These are phyloP conservation scores for Akanthomyces dipterigenus DNA, from an alignment of 2,329 filamentous ascomycete species.

Conservation along the genomic window DNA sequence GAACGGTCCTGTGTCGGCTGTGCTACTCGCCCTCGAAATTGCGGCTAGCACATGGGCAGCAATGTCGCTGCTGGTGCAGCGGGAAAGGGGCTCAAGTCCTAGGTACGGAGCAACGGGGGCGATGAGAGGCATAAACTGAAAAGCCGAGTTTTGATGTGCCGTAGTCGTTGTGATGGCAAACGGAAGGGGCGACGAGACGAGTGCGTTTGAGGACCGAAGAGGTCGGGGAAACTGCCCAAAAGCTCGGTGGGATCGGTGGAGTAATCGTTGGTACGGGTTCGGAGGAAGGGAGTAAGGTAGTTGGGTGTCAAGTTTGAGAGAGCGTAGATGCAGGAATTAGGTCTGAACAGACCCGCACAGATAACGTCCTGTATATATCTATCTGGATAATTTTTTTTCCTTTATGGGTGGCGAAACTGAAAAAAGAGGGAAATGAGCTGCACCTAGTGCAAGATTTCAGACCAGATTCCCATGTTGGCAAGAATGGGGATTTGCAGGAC, in stretches of 20 bases:
- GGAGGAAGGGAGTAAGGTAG: not conserved
- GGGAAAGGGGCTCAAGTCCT: not conserved
- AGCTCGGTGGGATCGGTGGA: not conserved
- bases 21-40: not conserved
- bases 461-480: constrained; percentile 2
- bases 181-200: not conserved
- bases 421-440: not conserved
- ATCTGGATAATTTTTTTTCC: not conserved
- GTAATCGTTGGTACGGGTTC: not conserved
- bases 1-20: not conserved
- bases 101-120: not conserved
- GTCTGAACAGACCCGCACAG: no score
- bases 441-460: not conserved
- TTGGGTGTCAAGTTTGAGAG: not conserved
- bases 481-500: constrained; percentile 9
- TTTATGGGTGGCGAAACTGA: not conserved
- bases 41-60: not conserved
- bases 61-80: not conserved
- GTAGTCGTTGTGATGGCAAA: not conserved
- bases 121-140: not conserved
- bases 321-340: not conserved
- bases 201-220: not conserved
- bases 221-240: not conserved
- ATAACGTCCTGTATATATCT: not conserved
- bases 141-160: not conserved